These are phyloP conservation scores for Cladosporium oxysporum DNA, from an alignment of 2,329 filamentous ascomycete genomes.

Conservation along the genomic window DNA sequence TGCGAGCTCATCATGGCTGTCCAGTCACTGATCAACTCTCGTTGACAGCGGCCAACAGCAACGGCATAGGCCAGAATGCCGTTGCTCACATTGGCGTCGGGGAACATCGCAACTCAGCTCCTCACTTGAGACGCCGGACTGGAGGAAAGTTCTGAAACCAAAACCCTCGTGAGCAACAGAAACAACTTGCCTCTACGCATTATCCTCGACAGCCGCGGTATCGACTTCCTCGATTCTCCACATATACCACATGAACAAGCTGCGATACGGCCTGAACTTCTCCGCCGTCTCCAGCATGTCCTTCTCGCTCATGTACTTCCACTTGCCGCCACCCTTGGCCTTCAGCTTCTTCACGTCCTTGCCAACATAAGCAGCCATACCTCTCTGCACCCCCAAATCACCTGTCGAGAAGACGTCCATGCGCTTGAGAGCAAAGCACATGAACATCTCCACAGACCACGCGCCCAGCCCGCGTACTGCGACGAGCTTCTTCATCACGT, in stretches of 20 bases:
- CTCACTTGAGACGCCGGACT: no score
- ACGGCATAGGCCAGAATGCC: not conserved
- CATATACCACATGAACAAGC: conserved; percentile 98
- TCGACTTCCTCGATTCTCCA: conserved; percentile 56
- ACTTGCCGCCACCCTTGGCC: conserved; percentile 77
- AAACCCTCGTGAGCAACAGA: not conserved
- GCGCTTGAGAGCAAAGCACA: conserved; percentile 89
- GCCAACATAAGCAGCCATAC: conserved; percentile 86
- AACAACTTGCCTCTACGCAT: conserved; percentile 6
- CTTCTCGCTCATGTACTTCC: conserved; percentile 95
- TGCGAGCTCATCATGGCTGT: no score
- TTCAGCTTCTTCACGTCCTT: conserved; percentile 83
- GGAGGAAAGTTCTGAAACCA: no score
- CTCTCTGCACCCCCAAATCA: conserved; percentile 90
- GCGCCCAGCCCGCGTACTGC: conserved; percentile 83
- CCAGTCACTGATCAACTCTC: not conserved
- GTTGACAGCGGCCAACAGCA: not conserved
- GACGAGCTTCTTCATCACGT: conserved; percentile 77
- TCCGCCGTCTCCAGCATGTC: conserved; percentile 86
- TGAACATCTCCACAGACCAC: conserved; percentile 99
- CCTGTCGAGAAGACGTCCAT: conserved; percentile 92
- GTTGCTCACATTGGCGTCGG: not conserved
- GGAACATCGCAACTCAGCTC: no score
- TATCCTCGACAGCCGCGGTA: conserved; percentile 27
- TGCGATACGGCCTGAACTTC: conserved; percentile 80